Percentiles rank a stretch among this genome's conserved stretches.
Evolutionary conservation across 2,329 filamentous ascomycete genomes (phyloP).

Genomic region (Colletotrichum lupini): DNA sequence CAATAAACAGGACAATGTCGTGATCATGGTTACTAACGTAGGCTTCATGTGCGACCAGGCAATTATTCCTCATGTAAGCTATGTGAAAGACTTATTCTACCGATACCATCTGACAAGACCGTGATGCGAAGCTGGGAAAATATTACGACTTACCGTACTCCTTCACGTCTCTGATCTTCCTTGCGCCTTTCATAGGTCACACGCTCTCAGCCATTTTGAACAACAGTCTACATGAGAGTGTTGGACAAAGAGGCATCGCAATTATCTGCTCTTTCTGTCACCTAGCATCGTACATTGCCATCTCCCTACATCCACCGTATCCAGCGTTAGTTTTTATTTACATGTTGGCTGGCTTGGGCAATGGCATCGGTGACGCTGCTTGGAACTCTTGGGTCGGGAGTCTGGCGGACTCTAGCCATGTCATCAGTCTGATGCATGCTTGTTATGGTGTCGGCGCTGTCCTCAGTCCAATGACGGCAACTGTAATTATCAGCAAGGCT

Average conservation of each 20-base stretch:
- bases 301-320: conserved; percentile 76
- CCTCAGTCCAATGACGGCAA: conserved; percentile 75
- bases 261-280: conserved; percentile 72
- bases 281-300: conserved; percentile 71
- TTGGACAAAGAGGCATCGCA: conserved; percentile 79
- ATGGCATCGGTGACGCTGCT: conserved; percentile 71
- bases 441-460: conserved; percentile 79
- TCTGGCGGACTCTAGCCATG: conserved; percentile 77
- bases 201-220: conserved; percentile 71
- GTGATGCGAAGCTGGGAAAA: conserved; percentile 18
- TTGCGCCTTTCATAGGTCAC: conserved; percentile 75
- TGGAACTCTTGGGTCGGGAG: conserved; percentile 70
- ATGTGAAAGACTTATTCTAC: no score
- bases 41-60: conserved; percentile 39
- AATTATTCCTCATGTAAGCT: conserved; percentile 51
- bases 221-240: conserved; percentile 70
- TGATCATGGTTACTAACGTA: neutral
- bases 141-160: conserved; percentile 72
- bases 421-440: conserved; percentile 78
- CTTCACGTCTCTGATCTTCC: conserved; percentile 73
- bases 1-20: neutral
- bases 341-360: conserved; percentile 76
- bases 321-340: conserved; percentile 74
- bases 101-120: neutral
- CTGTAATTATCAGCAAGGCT: conserved; percentile 73